These are phyloP conservation scores for Clitopilus hobsonii DNA, from an alignment of 768 basidiomycete genomes.

Conservation along the genomic window DNA sequence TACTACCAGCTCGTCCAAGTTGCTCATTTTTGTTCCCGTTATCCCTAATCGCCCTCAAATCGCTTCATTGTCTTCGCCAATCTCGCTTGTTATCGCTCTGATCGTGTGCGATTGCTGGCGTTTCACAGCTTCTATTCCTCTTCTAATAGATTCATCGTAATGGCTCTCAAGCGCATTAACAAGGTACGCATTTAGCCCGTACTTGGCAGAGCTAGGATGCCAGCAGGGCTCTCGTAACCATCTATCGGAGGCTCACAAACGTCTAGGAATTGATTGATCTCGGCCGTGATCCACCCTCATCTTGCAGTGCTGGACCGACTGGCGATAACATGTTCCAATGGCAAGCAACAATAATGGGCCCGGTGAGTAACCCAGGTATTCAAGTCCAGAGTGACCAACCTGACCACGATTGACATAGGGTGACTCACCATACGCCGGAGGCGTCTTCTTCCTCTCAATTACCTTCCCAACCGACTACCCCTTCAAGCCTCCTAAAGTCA, in stretches of 20 bases:
- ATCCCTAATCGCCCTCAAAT: slow-evolving; percentile 27
- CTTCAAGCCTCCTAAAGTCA: slow-evolving; percentile 99
- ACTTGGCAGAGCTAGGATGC: slow-evolving; percentile 5
- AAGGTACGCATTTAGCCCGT: slow-evolving; percentile 52
- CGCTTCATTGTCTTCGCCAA: slow-evolving; percentile 18
- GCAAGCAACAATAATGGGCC: slow-evolving; percentile 99
- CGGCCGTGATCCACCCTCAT: slow-evolving; percentile 98
- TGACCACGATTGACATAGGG: slow-evolving; percentile 45
- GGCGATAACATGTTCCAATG: slow-evolving; percentile 99
- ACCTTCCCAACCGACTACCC: slow-evolving; percentile 97
- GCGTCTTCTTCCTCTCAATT: slow-evolving; percentile 97
- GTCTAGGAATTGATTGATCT: slow-evolving; percentile 96
- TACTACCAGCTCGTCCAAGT: background rate
- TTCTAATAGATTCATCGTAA: slow-evolving; percentile 31
- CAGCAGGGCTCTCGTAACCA: background rate
- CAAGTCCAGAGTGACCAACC: slow-evolving; percentile 16
- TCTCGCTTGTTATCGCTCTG: slow-evolving; percentile 24
- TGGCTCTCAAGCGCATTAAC: slow-evolving; percentile 99
- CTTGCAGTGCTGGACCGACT: slow-evolving; percentile 97
- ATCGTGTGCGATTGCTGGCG: slow-evolving; percentile 40
- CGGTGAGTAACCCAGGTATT: slow-evolving; percentile 52
- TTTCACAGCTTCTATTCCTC: slow-evolving; percentile 21
- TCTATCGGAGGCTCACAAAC: slow-evolving; percentile 16
- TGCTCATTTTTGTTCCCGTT: slow-evolving; percentile 13
- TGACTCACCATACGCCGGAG: slow-evolving; percentile 97